Evolutionary conservation across 192 early-diverging fungal genomes (phyloP).

Genomic region (Paraglomus occultum): DNA sequence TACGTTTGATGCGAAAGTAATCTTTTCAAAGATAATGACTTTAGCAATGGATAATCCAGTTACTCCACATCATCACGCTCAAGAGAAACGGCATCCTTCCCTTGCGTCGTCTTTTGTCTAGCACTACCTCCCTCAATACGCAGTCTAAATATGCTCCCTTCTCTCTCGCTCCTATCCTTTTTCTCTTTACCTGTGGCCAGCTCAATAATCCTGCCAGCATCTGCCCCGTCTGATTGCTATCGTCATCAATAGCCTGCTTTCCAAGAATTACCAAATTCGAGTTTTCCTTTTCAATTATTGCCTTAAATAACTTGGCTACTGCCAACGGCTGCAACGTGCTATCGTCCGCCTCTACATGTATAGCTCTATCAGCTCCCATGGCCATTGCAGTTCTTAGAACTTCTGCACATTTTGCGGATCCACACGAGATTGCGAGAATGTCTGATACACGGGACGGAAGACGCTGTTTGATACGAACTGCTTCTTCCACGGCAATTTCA

Average conservation of each 20-base stretch:
- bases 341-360: constrained; percentile 87
- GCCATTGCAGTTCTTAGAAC: constrained; percentile 94
- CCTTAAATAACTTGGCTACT: constrained; percentile 94
- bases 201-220: constrained; percentile 95
- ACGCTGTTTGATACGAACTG: constrained; percentile 89
- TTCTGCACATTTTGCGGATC: constrained; percentile 86
- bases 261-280: constrained; percentile 93
- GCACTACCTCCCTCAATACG: no score
- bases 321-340: constrained; percentile 76
- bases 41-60: neutral
- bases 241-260: constrained; percentile 99
- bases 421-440: constrained; percentile 86
- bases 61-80: no score
- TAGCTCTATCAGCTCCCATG: constrained; percentile 94
- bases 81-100: no score
- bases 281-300: constrained; percentile 85
- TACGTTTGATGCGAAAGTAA: constrained; percentile 96
- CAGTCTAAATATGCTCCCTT: no score
- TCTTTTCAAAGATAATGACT: constrained; percentile 51
- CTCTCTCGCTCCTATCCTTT: neutral
- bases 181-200: constrained; percentile 78
- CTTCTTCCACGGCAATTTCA: constrained; percentile 98
- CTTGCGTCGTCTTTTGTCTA: no score
- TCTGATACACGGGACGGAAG: constrained; percentile 62
- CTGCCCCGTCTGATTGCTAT: constrained; percentile 95